Evolutionary conservation across 495 filamentous ascomycete species (phyloP).

Genomic region (Penicillium fimorum): DNA sequence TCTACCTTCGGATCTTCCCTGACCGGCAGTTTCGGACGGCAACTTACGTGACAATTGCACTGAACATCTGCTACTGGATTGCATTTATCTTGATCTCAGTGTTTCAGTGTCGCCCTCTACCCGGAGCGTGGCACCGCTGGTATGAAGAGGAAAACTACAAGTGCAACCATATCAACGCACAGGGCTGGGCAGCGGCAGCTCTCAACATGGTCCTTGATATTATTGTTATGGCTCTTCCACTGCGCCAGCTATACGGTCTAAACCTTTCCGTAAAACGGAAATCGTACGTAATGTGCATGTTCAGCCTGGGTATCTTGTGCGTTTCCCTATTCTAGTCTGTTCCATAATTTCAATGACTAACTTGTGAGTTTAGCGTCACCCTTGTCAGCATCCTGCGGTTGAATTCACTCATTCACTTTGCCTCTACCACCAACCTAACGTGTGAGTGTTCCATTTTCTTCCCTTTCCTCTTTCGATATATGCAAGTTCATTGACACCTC

Average conservation of each 20-base stretch:
- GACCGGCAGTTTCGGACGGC: slow-evolving; percentile 26
- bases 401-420: slow-evolving; percentile 34
- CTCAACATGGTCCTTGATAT: slow-evolving; percentile 51
- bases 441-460: slow-evolving; percentile 21
- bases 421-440: slow-evolving; percentile 30
- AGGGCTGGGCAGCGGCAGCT: slow-evolving; percentile 39
- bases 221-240: slow-evolving; percentile 44
- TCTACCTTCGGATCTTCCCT: slow-evolving; percentile 47
- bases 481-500: neutral
- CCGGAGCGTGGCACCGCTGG: slow-evolving; percentile 43
- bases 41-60: slow-evolving; percentile 31
- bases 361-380: slow-evolving; percentile 24
- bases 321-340: slow-evolving; percentile 5
- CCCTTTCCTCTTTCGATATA: neutral
- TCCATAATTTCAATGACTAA: slow-evolving; percentile 8
- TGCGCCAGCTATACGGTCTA: slow-evolving; percentile 32
- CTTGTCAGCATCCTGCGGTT: slow-evolving; percentile 37
- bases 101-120: slow-evolving; percentile 44
- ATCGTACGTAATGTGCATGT: slow-evolving; percentile 35
- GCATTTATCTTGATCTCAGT: slow-evolving; percentile 40
- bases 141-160: slow-evolving; percentile 35
- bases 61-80: slow-evolving; percentile 40
- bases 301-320: slow-evolving; percentile 38
- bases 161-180: slow-evolving; percentile 43
- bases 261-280: slow-evolving; percentile 34